Conservation (phyloP, 2,329 filamentous ascomycete species). For the Ascochyta koolunga region DNA sequence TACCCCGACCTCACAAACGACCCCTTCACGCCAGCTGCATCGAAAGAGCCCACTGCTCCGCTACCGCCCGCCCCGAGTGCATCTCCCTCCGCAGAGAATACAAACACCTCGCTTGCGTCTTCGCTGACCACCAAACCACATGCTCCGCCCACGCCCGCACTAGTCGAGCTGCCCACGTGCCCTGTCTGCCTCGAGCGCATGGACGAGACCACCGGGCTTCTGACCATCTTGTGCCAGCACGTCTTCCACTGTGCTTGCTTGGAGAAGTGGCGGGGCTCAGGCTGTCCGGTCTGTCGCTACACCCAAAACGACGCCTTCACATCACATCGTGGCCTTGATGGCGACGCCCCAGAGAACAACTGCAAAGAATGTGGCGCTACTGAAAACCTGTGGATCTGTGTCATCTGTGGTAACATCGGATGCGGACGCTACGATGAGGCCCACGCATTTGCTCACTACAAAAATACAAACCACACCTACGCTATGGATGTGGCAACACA, state of each 20-base stretch:
- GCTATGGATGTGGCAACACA: slow-evolving; percentile 92
- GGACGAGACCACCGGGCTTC: slow-evolving; percentile 93
- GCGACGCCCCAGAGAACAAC: slow-evolving; percentile 65
- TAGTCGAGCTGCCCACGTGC: slow-evolving; percentile 92
- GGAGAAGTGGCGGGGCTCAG: slow-evolving; percentile 92
- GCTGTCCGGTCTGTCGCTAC: slow-evolving; percentile 93
- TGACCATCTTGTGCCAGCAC: slow-evolving; percentile 96
- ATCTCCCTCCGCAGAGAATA: slow-evolving; percentile 38
- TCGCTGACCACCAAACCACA: slow-evolving; percentile 65
- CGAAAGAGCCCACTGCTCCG: slow-evolving; percentile 43
- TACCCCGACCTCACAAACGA: slow-evolving; percentile 69
- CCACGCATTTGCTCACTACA: slow-evolving; percentile 92
- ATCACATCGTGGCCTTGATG: slow-evolving; percentile 38
- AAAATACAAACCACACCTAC: slow-evolving; percentile 86
- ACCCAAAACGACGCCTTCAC: slow-evolving; percentile 66
- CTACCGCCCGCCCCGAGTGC: slow-evolving; percentile 39
- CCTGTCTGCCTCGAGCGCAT: slow-evolving; percentile 96
- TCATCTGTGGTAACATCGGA: slow-evolving; percentile 90
- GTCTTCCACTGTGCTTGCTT: slow-evolving; percentile 97
- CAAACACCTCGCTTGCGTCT: slow-evolving; percentile 38
- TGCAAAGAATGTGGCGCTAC: slow-evolving; percentile 82
- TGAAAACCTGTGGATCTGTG: slow-evolving; percentile 90
- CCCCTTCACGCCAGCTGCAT: slow-evolving; percentile 65
- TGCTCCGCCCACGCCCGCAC: slow-evolving; percentile 78
- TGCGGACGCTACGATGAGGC: slow-evolving; percentile 94